These are phyloP conservation scores for Sicyos edulis DNA, from an alignment of 306 rosid genomes.

Conservation along the genomic window DNA sequence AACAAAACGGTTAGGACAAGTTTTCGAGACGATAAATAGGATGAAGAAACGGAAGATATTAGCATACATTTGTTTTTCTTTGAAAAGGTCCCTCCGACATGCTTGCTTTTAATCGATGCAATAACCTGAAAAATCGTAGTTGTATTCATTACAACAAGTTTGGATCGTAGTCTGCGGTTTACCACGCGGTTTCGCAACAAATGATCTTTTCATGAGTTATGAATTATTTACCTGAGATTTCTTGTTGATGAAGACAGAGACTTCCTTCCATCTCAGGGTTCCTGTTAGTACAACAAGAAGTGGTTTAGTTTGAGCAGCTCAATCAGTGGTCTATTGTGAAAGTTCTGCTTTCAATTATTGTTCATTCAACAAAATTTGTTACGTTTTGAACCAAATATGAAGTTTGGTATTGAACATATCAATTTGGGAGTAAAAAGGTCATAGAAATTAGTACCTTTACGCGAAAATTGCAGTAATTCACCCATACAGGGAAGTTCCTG, in stretches of 20 bases:
- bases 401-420: neutral
- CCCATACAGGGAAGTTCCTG: conserved; percentile 54
- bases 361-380: neutral
- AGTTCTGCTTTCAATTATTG: neutral
- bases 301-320: conserved; percentile 7
- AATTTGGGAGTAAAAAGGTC: neutral
- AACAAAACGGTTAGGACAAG: neutral
- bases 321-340: neutral
- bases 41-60: neutral
- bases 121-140: conserved; percentile 45
- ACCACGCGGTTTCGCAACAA: no score
- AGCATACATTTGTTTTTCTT: conserved; percentile 76
- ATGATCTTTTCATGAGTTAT: neutral
- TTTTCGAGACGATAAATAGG: neutral
- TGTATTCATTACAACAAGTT: neutral
- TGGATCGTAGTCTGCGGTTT: neutral
- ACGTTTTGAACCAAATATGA: neutral
- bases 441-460: conserved; percentile 44
- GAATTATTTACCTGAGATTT: conserved; percentile 54
- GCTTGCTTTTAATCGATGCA: conserved; percentile 69
- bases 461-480: conserved; percentile 62
- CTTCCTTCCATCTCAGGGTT: conserved; percentile 60
- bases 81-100: conserved; percentile 90
- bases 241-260: conserved; percentile 57
- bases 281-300: conserved; percentile 37